Base-by-base conservation (phyloP, 176 grass and related monocot genomes). In the Cymbopogon citratus region DNA sequence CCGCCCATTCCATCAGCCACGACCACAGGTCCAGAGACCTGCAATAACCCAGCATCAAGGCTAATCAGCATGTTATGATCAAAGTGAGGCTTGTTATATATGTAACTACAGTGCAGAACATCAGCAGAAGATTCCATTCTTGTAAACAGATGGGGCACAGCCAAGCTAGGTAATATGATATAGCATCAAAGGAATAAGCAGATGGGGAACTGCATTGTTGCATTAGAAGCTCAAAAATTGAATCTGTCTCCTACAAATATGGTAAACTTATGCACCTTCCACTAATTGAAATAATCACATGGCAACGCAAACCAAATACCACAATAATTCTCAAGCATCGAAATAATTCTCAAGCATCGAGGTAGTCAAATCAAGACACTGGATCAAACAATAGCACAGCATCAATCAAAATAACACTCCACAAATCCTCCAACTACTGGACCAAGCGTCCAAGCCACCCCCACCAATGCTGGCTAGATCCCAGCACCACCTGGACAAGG, bases 11-110 rank as follows among this genome's bases (percentile, higher is more conserved):
- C 69, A 72, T 72, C 41, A 72, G 41, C 69, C 6, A 72, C 69
- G 9, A 72, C 69, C n/a, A 72, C 69, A 72, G 69, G 69, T 72
- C 69, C 69, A 48, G 68, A 71, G 68, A 97, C 94, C 94, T 94
- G 71, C 1, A 83, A 63, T 26, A 57, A 85, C 19, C 35, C 24
- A 38, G 35, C 18, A 54, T 19, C 25, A 21, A 73, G 24, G 25
- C 31, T 56, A 68, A 43, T 66, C 33, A 86, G 64, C 1, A 24
- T 6, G 4, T 9, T 0, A 8, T 28, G 23, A 79, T 41, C 41
- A 57, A 80, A 33, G 3, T 43, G 39, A 43, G 8, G 16, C 5
- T 19, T 25, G 12, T 5, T 56, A 51, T 24, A 18, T 24, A 33
- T 43, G 13, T 45, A 77, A 72, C 15, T 39, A 6, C 1, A 18